Conservation (phyloP, 108 stramenopile genomes). For the Cyclostephanos tholiformis region DNA sequence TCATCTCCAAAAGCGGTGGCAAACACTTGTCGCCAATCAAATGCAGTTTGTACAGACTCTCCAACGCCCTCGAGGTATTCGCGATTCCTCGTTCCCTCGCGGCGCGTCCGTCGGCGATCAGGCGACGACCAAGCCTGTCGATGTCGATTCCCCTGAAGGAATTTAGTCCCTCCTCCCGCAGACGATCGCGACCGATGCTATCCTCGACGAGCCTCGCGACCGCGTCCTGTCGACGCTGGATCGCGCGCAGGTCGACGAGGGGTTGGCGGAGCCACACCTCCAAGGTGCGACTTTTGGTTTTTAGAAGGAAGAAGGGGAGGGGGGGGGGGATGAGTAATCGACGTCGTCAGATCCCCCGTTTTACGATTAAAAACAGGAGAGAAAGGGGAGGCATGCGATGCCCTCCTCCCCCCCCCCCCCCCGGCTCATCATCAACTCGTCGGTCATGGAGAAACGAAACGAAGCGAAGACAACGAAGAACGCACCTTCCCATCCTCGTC, state of each 20-base stretch:
- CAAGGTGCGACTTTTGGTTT: slow-evolving; percentile 38
- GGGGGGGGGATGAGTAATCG: too few species aligned
- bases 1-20: slow-evolving; percentile 58
- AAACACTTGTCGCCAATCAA: slow-evolving; percentile 65
- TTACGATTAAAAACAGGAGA: too few species aligned
- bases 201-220: slow-evolving; percentile 67
- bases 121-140: slow-evolving; percentile 49
- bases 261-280: slow-evolving; percentile 86
- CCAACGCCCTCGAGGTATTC: slow-evolving; percentile 67
- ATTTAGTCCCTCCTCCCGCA: slow-evolving; percentile 71
- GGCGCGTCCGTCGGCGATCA: slow-evolving; percentile 36
- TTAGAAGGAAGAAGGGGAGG: too few species aligned
- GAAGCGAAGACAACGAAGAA: background rate
- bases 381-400: too few species aligned
- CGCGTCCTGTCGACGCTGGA: slow-evolving; percentile 70
- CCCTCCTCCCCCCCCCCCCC: too few species aligned
- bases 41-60: slow-evolving; percentile 74
- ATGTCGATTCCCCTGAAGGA: slow-evolving; percentile 56
- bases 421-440: too few species aligned
- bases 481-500: slow-evolving; percentile 68
- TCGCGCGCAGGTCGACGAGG: slow-evolving; percentile 55
- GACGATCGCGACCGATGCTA: slow-evolving; percentile 62
- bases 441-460: background rate
- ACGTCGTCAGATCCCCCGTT: too few species aligned
- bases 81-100: slow-evolving; percentile 26